Base-by-base conservation (phyloP, 1,139 yeast species). In the Candida sanyaensis region DNA sequence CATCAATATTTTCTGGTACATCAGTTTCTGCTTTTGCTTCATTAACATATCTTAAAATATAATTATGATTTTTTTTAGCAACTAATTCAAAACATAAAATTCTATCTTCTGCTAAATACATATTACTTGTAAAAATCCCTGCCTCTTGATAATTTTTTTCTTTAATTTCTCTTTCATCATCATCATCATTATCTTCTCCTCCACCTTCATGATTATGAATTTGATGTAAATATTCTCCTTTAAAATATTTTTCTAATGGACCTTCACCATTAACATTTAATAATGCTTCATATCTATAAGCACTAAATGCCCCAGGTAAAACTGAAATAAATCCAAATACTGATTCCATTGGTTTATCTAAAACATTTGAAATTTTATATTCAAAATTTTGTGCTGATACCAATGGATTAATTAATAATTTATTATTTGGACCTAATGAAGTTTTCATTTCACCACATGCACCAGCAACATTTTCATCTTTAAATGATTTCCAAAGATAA, bases 351-450 rank as follows among this genome's bases (percentile, higher is more conserved):
- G 96, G 96, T 63, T 88, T 88, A 69, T 88, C 96, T 53, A 88
- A 74, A 54, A 88, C 84, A 62, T 88, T 88, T 13, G 93, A 86
- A 66, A 86, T 86, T 63, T 88, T 88, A 66, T 88, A 88, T 64
- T 88, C 96, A 61, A 88, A 88, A 61, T 88, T 88, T 60, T 88
- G 96, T 0, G 93, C 89, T 0, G 95, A 92, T 8, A 88, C 92
- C 43, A 88, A 67, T 5, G 96, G 96, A 61, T 88, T 88, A 24
- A 78, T 62, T 43, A 88, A 72, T 47, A 84, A 72, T 47, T 68
- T 67, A 48, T 75, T 75, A 6, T 77, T 78, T 4, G 72, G 75
- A 5, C 95, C 93, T 49, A 86, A 71, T 51, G 84, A 76, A 2
- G 87, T 88, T 52, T 78, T 79, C 72, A 88, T 87, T 62, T 88